Evolutionary conservation across 306 rosid species (phyloP).

Genomic region (Aeschynomene evenia): DNA sequence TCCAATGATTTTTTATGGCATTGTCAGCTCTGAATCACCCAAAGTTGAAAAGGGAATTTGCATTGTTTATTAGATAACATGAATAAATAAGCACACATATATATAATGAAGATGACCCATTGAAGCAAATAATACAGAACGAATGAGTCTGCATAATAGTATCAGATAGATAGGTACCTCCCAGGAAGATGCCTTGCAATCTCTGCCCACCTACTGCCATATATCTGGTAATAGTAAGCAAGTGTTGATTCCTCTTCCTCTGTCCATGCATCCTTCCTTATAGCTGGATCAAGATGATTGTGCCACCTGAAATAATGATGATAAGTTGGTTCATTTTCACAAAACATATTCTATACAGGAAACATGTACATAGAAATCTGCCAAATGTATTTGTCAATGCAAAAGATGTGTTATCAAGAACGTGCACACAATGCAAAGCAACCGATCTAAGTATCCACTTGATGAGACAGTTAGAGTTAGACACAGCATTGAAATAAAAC

Average conservation of each 20-base stretch:
- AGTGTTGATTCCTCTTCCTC: conserved; percentile 49
- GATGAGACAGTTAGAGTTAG: neutral
- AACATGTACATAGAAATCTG: neutral
- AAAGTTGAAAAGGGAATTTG: conserved; percentile 11
- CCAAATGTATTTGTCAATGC: neutral
- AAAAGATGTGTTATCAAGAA: neutral
- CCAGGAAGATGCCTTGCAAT: conserved; percentile 71
- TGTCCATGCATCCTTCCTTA: conserved; percentile 59
- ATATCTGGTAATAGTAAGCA: conserved; percentile 44
- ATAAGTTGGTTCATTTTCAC: conserved; percentile 2
- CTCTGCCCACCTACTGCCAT: conserved; percentile 69
- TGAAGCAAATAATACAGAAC: neutral
- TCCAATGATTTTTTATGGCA: conserved; percentile 72
- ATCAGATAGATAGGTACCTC: conserved; percentile 43
- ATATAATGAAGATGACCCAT: neutral
- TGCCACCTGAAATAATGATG: conserved; percentile 55
- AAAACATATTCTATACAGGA: neutral
- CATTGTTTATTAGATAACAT: neutral
- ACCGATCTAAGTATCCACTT: neutral
- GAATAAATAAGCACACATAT: neutral
- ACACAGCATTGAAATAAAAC: neutral
- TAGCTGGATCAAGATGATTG: conserved; percentile 56
- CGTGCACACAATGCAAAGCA: conserved; percentile 1
- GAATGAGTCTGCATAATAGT: neutral
- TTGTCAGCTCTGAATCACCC: conserved; percentile 53